Base-by-base conservation (phyloP, 768 basidiomycete genomes). In the Rubroboletus pulcherrimus region DNA sequence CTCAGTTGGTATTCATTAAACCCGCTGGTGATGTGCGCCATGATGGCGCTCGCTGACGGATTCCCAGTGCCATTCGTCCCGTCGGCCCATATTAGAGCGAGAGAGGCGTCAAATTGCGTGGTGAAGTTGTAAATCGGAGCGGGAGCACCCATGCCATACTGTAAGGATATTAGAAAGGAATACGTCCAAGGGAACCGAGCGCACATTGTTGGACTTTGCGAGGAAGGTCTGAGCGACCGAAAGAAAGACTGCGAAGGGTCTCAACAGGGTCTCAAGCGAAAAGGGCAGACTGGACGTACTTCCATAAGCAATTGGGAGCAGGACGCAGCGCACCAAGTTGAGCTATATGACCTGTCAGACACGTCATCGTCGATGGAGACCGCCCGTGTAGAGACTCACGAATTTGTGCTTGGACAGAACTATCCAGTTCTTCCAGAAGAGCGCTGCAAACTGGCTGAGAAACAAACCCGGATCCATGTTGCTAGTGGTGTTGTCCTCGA, bases 401-500 rank as follows among this genome's bases (percentile, higher is more conserved):
- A 85, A 69, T 49, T 83, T 78, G 67, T 86, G 84, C 64, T 81
- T 86, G 24, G 79, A 82, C 30, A 88, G 74, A 0, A 87, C 76
- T 41, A 89, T 87, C 84, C 84, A 87, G 60, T 89, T 89, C 75
- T 89, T 89, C 80, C 82, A 79, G 53, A 81, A 78, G 21, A 89
- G 70, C 2, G 80, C 82, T 4, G 70, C 68, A 53, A 85, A 78
- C 71, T 89, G 87, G 31, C 79, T 76, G 75, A 81, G 80, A 66
- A 87, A 85, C 35, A 84, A 68, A 53, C 57, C 56, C 2, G 17
- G 24, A 29, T 26, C 35, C 68, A 73, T 74, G 33, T 29, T 41
- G 26, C 14, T 17, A 12, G 45, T 48, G 40, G 29, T 45, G 17
- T 17, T 30, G 40, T 12, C 17, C 38, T 56, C 8, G 39, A 31